Conservation (phyloP, 805 yeast species). For the Yamadazyma paraphyllophila region DNA sequence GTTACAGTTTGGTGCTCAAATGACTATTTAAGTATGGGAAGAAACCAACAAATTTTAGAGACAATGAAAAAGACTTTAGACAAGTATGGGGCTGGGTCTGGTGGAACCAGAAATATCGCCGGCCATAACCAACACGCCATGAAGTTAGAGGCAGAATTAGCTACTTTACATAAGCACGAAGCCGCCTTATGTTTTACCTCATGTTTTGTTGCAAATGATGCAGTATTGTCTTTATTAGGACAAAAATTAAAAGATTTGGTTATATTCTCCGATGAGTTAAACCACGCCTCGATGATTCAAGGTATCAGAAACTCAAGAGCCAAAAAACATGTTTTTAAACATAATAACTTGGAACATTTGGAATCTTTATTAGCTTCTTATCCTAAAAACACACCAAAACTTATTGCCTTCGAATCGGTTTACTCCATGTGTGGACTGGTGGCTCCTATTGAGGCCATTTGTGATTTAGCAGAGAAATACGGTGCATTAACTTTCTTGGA, state of each 20-base stretch:
- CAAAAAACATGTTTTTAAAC: conserved; percentile 85
- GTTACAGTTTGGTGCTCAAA: conserved; percentile 99
- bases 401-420: conserved; percentile 95
- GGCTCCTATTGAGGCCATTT: conserved; percentile 87
- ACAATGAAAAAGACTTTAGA: conserved; percentile 79
- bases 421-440: conserved; percentile 99
- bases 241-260: conserved; percentile 87
- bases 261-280: conserved; percentile 86
- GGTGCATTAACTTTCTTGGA: conserved; percentile 97
- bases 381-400: conserved; percentile 86
- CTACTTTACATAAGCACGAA: conserved; percentile 89
- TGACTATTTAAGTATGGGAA: conserved; percentile 95
- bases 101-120: conserved; percentile 98
- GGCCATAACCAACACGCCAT: conserved; percentile 95
- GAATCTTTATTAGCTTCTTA: conserved; percentile 74
- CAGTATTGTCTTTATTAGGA: conserved; percentile 86
- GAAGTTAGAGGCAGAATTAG: conserved; percentile 78
- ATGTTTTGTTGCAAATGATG: conserved; percentile 96
- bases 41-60: conserved; percentile 65
- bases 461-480: conserved; percentile 95
- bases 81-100: conserved; percentile 97
- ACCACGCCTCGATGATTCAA: conserved; percentile 97
- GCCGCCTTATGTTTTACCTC: conserved; percentile 94
- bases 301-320: conserved; percentile 92
- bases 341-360: conserved; percentile 81